phyloP scores from a whole-genome alignment of 1,139 yeast species.

The Nadsonia starkeyi-henricii region DNA sequence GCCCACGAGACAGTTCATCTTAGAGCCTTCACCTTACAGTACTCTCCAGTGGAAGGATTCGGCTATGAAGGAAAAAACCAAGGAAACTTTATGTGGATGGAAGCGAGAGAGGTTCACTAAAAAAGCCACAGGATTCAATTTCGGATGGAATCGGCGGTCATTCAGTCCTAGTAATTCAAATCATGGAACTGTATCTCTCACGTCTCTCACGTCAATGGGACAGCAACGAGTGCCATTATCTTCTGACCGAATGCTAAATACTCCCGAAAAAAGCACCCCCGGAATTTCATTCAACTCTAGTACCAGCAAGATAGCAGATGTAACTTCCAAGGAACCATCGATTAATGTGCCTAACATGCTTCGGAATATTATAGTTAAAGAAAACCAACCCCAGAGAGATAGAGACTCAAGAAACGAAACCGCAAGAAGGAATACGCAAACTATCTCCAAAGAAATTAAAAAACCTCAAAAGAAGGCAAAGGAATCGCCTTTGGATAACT shows the following conservation, averaged over 20 bases:
- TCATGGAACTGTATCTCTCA: neutral
- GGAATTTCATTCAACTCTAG: neutral
- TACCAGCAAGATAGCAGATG: neutral
- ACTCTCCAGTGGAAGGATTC: neutral
- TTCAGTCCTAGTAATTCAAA: neutral
- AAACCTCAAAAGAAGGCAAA: neutral
- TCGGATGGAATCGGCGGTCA: neutral
- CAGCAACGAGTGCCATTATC: neutral
- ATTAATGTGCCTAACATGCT: neutral
- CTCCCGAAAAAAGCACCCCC: neutral
- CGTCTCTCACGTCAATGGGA: neutral
- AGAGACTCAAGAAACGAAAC: neutral
- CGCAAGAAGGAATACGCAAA: neutral
- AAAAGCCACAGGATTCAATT: neutral
- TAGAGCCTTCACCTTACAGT: neutral
- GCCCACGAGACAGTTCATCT: neutral
- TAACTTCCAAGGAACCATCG: neutral
- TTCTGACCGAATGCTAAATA: neutral
- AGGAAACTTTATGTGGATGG: neutral
- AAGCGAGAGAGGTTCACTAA: neutral
- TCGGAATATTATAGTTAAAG: too few species aligned
- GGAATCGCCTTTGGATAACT: neutral
- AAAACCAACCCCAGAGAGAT: neutral
- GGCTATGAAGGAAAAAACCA: neutral
- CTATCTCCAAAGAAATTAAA: neutral